These are phyloP conservation scores for Tetrastigma voinierianum DNA, from an alignment of 164 flowering plant genomes.

Conservation along the genomic window DNA sequence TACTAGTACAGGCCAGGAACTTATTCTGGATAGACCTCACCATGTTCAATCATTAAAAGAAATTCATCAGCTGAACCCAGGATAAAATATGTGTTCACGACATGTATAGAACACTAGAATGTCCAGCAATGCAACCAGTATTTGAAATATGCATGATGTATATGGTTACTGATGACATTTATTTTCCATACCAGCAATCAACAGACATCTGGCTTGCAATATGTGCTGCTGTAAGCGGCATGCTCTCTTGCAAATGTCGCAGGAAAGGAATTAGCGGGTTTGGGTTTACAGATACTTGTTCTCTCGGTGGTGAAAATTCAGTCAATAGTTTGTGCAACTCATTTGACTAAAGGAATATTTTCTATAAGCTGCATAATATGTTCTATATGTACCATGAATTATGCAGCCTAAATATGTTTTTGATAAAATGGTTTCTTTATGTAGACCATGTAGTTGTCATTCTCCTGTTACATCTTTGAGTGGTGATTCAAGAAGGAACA, in stretches of 20 bases:
- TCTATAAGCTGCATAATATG: neutral
- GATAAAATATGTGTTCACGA: too few relatives aligned
- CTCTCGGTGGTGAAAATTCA: slow-evolving; percentile 69
- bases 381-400: neutral
- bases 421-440: slow-evolving; percentile 18
- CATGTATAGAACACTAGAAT: too few relatives aligned
- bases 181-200: slow-evolving; percentile 67
- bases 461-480: slow-evolving; percentile 95
- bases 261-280: slow-evolving; percentile 65
- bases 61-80: too few relatives aligned
- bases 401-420: neutral
- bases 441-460: slow-evolving; percentile 91
- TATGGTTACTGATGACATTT: neutral
- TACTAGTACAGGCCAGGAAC: neutral
- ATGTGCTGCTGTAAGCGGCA: slow-evolving; percentile 90
- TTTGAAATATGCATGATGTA: neutral
- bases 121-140: neutral
- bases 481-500: slow-evolving; percentile 92
- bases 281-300: slow-evolving; percentile 99
- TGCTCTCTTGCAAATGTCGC: slow-evolving; percentile 72
- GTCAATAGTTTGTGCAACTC: neutral
- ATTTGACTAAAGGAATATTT: neutral
- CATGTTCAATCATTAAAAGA: neutral
- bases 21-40: neutral
- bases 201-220: slow-evolving; percentile 99